Evolutionary conservation across 164 flowering plant genomes (phyloP).

Genomic region (Dillenia suffruticosa): DNA sequence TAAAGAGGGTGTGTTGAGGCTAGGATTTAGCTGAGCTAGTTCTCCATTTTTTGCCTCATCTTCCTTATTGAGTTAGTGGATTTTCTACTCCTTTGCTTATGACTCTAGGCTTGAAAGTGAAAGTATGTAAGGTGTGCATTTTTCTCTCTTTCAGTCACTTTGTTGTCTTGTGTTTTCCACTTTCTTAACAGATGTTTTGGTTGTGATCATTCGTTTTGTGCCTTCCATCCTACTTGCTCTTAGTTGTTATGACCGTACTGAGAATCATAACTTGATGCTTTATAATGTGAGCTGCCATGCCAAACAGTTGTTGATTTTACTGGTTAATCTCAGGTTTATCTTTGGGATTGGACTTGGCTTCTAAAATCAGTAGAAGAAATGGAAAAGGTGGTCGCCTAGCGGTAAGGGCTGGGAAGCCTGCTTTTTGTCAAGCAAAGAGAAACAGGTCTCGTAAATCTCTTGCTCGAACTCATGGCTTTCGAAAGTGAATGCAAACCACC

Average conservation of each 20-base stretch:
- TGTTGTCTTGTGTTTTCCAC: neutral
- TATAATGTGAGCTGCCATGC: neutral
- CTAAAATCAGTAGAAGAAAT: conserved; percentile 22
- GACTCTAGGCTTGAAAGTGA: too few relatives aligned
- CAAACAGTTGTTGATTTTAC: neutral
- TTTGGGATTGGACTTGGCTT: conserved; percentile 44
- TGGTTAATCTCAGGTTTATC: conserved; percentile 49
- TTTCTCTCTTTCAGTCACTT: neutral
- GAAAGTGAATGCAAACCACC: conserved; percentile 84
- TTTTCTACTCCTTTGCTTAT: too few relatives aligned
- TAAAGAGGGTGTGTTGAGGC: too few relatives aligned
- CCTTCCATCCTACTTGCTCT: neutral
- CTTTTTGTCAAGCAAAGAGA: conserved; percentile 78
- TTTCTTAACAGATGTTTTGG: neutral
- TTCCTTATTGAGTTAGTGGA: too few relatives aligned
- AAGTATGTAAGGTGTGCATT: too few relatives aligned
- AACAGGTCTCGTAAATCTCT: conserved; percentile 80
- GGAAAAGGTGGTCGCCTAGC: conserved; percentile 42
- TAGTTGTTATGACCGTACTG: neutral
- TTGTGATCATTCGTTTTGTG: neutral
- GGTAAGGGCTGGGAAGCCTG: conserved; percentile 68
- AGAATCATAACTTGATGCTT: neutral
- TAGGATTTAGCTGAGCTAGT: too few relatives aligned
- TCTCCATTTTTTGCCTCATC: too few relatives aligned
- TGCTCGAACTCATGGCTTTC: conserved; percentile 91